Evolutionary conservation across 2,329 filamentous ascomycete genomes (phyloP), one percentile per base, ranked within the genome.

Genomic region (Neonectria sp.): DNA sequence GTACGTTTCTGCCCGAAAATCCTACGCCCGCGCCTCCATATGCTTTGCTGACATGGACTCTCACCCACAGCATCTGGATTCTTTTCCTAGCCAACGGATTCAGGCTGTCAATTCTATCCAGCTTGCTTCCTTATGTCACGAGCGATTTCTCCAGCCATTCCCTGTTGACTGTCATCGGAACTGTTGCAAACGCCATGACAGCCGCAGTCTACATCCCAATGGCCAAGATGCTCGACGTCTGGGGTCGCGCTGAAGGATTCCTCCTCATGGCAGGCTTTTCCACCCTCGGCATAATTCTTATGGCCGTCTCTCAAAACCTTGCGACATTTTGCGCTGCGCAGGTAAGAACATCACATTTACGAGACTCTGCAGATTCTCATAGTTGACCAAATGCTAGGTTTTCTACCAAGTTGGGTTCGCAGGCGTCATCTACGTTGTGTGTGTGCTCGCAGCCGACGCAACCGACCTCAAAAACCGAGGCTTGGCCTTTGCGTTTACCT

Each of bases 381-480:
- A 24, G 24, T 4, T 49, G 43, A 40, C 37, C 7, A 12, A n/a
- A 6, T 33, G 46, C 5, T 53, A 80, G 77, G 88, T 92, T 4
- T 89, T 92, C 69, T 91, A 92, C 75, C 86, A 85, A 43, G 84
- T 90, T 40, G 91, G 91, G 17, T 82, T 84, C 60, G 86, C 85
- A 9, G 90, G 89, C 31, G 81, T 92, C 56, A 86, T 86, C 60
- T 92, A 91, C 72, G 84, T 86, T n/a, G 82, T 91, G 27, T 86
- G 88, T 65, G 87, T 93, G 15, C 88, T 93, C 73, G 88, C 90
- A 57, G 89, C 91, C 37, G 91, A 93, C 74, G 90, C 89, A 2
- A 90, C 78, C 7, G 74, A 68, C 46, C 72, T 83, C 6, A 73
- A 70, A 55, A 83, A 82, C 49, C 77, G 81, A 73, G 81, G 78